phyloP scores from a whole-genome alignment of 1,284 basidiomycete species.

The Veloboletus limbatus region DNA sequence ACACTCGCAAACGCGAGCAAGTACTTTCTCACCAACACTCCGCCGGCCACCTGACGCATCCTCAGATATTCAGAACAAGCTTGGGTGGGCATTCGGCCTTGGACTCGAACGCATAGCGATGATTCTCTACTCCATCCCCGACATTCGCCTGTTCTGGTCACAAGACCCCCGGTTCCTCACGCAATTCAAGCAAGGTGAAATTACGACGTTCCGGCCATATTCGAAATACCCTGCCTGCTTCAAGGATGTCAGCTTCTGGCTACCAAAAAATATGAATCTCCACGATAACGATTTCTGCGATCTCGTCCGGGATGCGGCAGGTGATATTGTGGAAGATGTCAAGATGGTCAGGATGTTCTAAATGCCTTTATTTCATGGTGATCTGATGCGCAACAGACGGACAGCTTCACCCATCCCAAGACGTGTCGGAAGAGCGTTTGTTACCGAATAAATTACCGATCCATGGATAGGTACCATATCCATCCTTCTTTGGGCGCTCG shows the following conservation, averaged over 20 bases:
- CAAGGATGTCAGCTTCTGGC: conserved; percentile 94
- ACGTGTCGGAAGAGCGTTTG: conserved; percentile 79
- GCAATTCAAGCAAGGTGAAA: conserved; percentile 80
- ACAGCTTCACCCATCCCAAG: conserved; percentile 91
- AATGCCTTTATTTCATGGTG: neutral
- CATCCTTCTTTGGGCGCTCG: neutral
- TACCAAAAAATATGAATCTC: conserved; percentile 51
- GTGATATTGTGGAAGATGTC: conserved; percentile 91
- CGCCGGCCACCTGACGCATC: conserved; percentile 10
- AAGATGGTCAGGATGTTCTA: conserved; percentile 56
- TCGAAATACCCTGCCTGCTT: conserved; percentile 87
- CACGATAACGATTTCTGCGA: conserved; percentile 99
- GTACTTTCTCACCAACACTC: conserved; percentile 29
- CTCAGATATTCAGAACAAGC: conserved; percentile 75
- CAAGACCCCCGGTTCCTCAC: conserved; percentile 82
- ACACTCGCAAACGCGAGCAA: conserved; percentile 85
- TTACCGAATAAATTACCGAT: conserved; percentile 92
- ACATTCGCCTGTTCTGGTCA: conserved; percentile 99
- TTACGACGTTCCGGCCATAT: conserved; percentile 82
- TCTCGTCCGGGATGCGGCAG: conserved; percentile 87
- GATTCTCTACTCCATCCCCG: conserved; percentile 96
- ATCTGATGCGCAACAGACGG: conserved; percentile 58
- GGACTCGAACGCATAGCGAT: conserved; percentile 98
- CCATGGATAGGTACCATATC: conserved; percentile 81
- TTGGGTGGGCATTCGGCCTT: conserved; percentile 98